Conservation (phyloP, 371 early-diverging fungal genomes). For the Mortierella sp. region DNA sequence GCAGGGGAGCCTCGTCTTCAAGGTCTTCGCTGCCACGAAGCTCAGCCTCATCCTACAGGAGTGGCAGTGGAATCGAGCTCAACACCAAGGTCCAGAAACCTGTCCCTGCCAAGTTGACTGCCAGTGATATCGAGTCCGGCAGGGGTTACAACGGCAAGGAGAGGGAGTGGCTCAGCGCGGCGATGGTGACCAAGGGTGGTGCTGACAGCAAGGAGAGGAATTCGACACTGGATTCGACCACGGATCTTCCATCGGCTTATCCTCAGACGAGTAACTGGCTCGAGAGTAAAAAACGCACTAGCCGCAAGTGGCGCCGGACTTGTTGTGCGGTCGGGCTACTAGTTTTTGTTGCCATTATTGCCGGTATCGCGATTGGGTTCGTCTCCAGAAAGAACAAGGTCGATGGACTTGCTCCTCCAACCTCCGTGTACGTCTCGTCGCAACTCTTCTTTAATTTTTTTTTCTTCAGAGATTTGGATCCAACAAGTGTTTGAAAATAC, state of each 20-base stretch:
- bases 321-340: slow-evolving; percentile 34
- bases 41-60: slow-evolving; percentile 14
- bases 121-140: slow-evolving; percentile 4
- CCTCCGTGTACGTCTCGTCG: neutral
- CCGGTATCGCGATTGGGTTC: slow-evolving; percentile 40
- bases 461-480: neutral
- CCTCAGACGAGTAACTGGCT: slow-evolving; percentile 33
- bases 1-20: neutral
- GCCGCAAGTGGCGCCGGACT: slow-evolving; percentile 40
- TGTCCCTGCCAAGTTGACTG: slow-evolving; percentile 3
- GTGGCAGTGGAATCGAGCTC: slow-evolving; percentile 34
- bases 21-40: slow-evolving; percentile 28
- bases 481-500: neutral
- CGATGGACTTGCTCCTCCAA: slow-evolving; percentile 42
- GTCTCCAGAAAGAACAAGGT: slow-evolving; percentile 32
- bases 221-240: slow-evolving; percentile 1
- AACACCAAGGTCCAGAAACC: slow-evolving; percentile 17
- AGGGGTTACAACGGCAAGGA: neutral
- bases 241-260: neutral
- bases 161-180: slow-evolving; percentile 10
- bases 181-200: slow-evolving; percentile 4
- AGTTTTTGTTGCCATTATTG: slow-evolving; percentile 21
- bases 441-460: neutral
- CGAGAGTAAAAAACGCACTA: slow-evolving; percentile 28
- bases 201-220: slow-evolving; percentile 11